Conservation (phyloP, 768 basidiomycete species). For the Trametes gibbosa region DNA sequence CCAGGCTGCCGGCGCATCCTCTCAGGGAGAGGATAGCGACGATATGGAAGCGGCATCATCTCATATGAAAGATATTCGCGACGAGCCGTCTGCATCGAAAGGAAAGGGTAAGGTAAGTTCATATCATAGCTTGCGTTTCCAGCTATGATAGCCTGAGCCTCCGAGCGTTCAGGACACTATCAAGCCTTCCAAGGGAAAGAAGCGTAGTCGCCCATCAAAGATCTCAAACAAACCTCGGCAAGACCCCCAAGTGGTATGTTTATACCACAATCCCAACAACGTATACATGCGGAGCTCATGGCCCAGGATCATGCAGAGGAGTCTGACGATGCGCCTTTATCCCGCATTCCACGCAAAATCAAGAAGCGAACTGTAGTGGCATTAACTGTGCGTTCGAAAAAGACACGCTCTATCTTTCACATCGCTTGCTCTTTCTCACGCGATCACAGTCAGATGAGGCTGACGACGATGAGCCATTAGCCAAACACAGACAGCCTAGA, state of each 20-base stretch:
- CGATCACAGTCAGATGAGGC: not conserved
- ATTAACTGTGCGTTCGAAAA: not conserved
- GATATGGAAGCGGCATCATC: conserved; percentile 6
- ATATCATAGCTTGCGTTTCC: no score
- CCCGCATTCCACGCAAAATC: not conserved
- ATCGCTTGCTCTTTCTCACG: not conserved
- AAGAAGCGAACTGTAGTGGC: conserved; percentile 3
- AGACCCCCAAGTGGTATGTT: not conserved
- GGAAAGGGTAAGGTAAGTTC: conserved; percentile 17
- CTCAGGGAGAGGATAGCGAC: conserved; percentile 11
- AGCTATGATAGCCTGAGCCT: not conserved
- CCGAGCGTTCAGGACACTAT: not conserved
- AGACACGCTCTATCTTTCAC: not conserved
- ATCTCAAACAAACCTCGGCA: not conserved
- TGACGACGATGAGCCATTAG: conserved; percentile 8
- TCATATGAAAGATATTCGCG: not conserved
- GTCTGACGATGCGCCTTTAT: conserved; percentile 4
- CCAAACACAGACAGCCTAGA: conserved; percentile 1
- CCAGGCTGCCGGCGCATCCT: conserved; percentile 17
- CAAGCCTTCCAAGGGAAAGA: not conserved
- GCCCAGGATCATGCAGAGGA: not conserved
- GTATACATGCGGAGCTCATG: not conserved
- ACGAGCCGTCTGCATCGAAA: conserved; percentile 18
- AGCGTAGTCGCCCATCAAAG: not conserved
- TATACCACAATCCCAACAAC: not conserved